phyloP scores from a whole-genome alignment of 2,329 filamentous ascomycete genomes.

The Aquanectria penicillioides region DNA sequence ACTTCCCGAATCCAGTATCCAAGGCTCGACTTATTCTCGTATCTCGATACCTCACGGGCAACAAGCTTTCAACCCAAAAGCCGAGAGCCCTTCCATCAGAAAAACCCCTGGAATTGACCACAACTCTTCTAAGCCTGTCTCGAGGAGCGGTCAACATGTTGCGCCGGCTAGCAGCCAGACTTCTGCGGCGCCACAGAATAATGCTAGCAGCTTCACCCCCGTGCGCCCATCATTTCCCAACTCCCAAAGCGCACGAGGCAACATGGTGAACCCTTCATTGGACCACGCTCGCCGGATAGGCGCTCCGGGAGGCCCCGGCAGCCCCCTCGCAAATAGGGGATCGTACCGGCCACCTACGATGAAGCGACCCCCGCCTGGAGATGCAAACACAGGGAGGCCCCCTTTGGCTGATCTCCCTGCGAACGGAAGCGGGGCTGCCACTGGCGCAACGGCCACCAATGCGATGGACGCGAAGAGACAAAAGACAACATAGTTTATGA shows the following conservation, averaged over 20 bases:
- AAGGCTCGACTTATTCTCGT: constrained; percentile 51
- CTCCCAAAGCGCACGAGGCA: constrained; percentile 47
- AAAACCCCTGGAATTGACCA: constrained; percentile 92
- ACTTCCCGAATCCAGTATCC: constrained; percentile 57
- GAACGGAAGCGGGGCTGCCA: constrained; percentile 49
- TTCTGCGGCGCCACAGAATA: constrained; percentile 29
- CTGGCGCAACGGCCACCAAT: constrained; percentile 32
- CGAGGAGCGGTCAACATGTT: constrained; percentile 64
- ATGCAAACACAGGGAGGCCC: constrained; percentile 47
- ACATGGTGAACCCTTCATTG: constrained; percentile 62
- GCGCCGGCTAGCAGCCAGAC: constrained; percentile 50
- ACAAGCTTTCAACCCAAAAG: constrained; percentile 76
- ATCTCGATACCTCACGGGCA: constrained; percentile 55
- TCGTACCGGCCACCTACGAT: constrained; percentile 69
- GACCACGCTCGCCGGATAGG: constrained; percentile 68
- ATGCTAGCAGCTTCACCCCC: constrained; percentile 43
- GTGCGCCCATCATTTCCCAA: constrained; percentile 42
- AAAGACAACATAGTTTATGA: constrained; percentile 50
- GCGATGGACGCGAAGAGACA: constrained; percentile 63
- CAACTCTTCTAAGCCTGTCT: constrained; percentile 77
- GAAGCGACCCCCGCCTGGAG: constrained; percentile 58
- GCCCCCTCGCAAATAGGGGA: constrained; percentile 67
- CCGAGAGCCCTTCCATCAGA: constrained; percentile 85
- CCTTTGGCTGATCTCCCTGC: constrained; percentile 62
- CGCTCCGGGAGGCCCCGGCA: constrained; percentile 63